Evolutionary conservation across 257 asterid species (phyloP).

Genomic region (Haberlea rhodopensis): DNA sequence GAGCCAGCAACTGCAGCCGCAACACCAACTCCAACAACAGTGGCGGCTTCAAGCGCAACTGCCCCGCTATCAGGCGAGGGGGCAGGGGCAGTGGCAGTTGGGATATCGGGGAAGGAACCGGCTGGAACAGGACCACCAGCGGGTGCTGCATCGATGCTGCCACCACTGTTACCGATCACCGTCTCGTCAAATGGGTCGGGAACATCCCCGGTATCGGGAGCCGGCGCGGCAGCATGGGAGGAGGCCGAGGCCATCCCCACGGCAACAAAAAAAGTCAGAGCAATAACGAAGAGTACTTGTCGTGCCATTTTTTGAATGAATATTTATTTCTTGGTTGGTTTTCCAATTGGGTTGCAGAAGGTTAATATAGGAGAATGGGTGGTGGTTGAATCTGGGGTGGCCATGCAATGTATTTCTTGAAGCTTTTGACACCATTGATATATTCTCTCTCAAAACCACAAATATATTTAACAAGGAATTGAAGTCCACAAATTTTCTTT

Average conservation of each 20-base stretch:
- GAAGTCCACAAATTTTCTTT: neutral
- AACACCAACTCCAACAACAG: slow-evolving; percentile 23
- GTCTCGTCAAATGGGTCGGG: neutral
- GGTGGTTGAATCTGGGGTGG: neutral
- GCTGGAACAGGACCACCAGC: slow-evolving; percentile 50
- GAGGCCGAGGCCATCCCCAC: slow-evolving; percentile 40
- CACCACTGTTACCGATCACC: slow-evolving; percentile 36
- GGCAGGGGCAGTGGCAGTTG: slow-evolving; percentile 29
- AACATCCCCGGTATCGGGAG: slow-evolving; percentile 9
- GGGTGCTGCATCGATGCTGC: slow-evolving; percentile 47
- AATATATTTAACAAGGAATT: neutral
- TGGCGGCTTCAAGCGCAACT: slow-evolving; percentile 19
- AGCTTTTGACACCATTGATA: too few species aligned
- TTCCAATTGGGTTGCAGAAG: neutral
- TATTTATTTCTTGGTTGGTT: neutral
- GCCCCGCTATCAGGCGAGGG: slow-evolving; percentile 29
- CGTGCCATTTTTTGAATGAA: slow-evolving; percentile 35
- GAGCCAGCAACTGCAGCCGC: slow-evolving; percentile 41
- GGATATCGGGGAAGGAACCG: slow-evolving; percentile 26
- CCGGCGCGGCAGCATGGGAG: slow-evolving; percentile 11
- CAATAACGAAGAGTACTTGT: slow-evolving; percentile 35
- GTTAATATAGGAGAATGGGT: neutral
- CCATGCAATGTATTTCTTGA: neutral
- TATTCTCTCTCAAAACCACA: neutral
- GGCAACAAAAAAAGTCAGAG: slow-evolving; percentile 48